A percentile compares a stretch with the other conserved stretches of the same genome.
phyloP scores from a whole-genome alignment of 495 filamentous ascomycete species.

The Daldinia decipiens region DNA sequence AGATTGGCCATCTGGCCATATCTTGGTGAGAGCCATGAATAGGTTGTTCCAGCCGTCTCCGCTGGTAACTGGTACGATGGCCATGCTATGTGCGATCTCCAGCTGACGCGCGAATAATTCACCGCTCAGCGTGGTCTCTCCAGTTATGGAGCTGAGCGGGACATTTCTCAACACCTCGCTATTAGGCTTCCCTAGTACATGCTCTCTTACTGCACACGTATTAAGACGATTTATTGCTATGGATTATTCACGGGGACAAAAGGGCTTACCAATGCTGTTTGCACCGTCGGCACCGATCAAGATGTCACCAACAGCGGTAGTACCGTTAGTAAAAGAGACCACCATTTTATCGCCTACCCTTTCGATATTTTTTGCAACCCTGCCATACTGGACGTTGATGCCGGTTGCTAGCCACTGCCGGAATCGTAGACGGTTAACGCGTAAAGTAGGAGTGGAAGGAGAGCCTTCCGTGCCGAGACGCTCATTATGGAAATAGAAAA shows the following conservation, averaged over 20 bases:
- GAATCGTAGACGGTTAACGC: slow-evolving; percentile 42
- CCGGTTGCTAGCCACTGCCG: slow-evolving; percentile 42
- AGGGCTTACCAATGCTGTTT: slow-evolving; percentile 48
- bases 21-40: slow-evolving; percentile 40
- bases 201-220: slow-evolving; percentile 37
- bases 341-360: slow-evolving; percentile 40
- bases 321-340: slow-evolving; percentile 44
- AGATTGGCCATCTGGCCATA: slow-evolving; percentile 33
- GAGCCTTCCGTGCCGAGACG: slow-evolving; percentile 42
- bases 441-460: slow-evolving; percentile 29
- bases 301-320: slow-evolving; percentile 39
- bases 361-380: slow-evolving; percentile 39
- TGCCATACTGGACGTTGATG: slow-evolving; percentile 45
- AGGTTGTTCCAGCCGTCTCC: slow-evolving; percentile 36
- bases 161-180: slow-evolving; percentile 36
- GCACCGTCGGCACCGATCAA: slow-evolving; percentile 49
- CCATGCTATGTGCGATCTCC: slow-evolving; percentile 45
- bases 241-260: not conserved
- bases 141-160: slow-evolving; percentile 44
- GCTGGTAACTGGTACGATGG: slow-evolving; percentile 36
- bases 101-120: slow-evolving; percentile 43
- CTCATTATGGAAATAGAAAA: slow-evolving; percentile 43
- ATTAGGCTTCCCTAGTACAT: slow-evolving; percentile 49
- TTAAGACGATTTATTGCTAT: slow-evolving; percentile 16
- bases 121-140: slow-evolving; percentile 41